These are phyloP conservation scores for Fallopia convolvulus DNA, from an alignment of 148 eudicot species.

Conservation along the genomic window DNA sequence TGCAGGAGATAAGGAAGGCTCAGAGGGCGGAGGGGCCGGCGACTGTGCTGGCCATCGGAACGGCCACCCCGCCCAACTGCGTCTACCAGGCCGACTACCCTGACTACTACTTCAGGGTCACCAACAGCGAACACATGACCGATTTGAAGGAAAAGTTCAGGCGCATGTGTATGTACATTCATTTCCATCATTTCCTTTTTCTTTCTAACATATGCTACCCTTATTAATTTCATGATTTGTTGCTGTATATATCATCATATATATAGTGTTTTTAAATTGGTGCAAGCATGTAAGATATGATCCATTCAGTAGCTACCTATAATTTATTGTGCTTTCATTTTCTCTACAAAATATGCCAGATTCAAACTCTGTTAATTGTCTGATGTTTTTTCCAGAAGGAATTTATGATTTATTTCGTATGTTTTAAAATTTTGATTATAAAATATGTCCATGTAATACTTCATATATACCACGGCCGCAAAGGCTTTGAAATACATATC, in stretches of 20 bases:
- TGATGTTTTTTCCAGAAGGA: too few relatives aligned
- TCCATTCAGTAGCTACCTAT: too few relatives aligned
- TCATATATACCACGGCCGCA: too few relatives aligned
- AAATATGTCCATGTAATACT: too few relatives aligned
- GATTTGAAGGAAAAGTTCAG: conserved; percentile 15
- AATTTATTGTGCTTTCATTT: too few relatives aligned
- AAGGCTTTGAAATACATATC: too few relatives aligned
- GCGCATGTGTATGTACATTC: conserved; percentile 15
- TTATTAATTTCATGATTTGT: background rate
- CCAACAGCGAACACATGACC: conserved; percentile 3
- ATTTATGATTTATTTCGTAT: too few relatives aligned
- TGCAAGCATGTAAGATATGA: too few relatives aligned
- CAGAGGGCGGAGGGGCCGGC: conserved; percentile 11
- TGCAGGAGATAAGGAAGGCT: background rate
- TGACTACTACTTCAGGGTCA: conserved; percentile 15
- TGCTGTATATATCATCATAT: background rate
- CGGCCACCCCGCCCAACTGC: conserved; percentile 10
- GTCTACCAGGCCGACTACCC: conserved; percentile 20
- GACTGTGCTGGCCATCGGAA: conserved; percentile 6
- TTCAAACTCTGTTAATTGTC: too few relatives aligned
- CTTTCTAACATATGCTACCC: background rate
- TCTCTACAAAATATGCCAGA: too few relatives aligned
- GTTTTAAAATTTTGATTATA: too few relatives aligned
- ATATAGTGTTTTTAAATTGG: too few relatives aligned
- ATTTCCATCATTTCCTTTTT: background rate